A percentile compares a stretch with the other conserved stretches of the same genome.
Evolutionary conservation across 306 rosid species (phyloP).

Genomic region (Astragalus glycyphyllos): DNA sequence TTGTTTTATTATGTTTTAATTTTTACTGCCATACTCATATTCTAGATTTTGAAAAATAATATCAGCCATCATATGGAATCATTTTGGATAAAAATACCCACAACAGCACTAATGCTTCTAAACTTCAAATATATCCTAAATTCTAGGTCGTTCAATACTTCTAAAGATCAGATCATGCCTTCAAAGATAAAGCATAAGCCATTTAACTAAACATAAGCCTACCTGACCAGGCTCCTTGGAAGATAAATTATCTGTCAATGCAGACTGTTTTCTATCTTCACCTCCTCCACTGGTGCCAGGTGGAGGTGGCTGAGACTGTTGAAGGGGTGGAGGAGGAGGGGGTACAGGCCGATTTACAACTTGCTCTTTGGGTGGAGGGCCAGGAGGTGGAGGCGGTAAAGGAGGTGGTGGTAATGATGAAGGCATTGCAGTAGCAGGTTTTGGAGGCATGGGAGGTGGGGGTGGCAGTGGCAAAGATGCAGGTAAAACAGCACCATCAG

Average conservation of each 20-base stretch:
- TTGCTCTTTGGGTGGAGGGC: constrained; percentile 84
- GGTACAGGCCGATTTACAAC: constrained; percentile 60
- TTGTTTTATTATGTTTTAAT: constrained; percentile 29
- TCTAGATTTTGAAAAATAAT: constrained; percentile 34
- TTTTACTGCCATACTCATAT: constrained; percentile 19
- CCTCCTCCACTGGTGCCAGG: constrained; percentile 71
- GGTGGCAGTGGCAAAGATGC: constrained; percentile 93
- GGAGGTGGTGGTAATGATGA: constrained; percentile 81
- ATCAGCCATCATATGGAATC: constrained; percentile 7
- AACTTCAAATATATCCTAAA: constrained; percentile 22
- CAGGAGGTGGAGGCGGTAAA: constrained; percentile 98
- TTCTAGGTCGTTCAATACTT: constrained; percentile 21
- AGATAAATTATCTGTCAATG: constrained; percentile 58
- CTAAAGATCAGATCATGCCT: constrained; percentile 5
- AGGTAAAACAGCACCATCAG: constrained; percentile 68
- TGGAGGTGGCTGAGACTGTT: constrained; percentile 72
- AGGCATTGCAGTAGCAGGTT: constrained; percentile 61
- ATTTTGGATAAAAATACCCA: constrained; percentile 29
- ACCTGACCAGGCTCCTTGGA: constrained; percentile 75
- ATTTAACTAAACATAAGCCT: constrained; percentile 30
- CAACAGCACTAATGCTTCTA: constrained; percentile 28
- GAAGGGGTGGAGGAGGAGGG: constrained; percentile 83
- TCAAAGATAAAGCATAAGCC: constrained; percentile 32
- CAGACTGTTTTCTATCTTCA: constrained; percentile 66
- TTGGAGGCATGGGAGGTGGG: constrained; percentile 96